phyloP scores from a whole-genome alignment of 495 filamentous ascomycete genomes.

The Hyaloscypha finlandica region DNA sequence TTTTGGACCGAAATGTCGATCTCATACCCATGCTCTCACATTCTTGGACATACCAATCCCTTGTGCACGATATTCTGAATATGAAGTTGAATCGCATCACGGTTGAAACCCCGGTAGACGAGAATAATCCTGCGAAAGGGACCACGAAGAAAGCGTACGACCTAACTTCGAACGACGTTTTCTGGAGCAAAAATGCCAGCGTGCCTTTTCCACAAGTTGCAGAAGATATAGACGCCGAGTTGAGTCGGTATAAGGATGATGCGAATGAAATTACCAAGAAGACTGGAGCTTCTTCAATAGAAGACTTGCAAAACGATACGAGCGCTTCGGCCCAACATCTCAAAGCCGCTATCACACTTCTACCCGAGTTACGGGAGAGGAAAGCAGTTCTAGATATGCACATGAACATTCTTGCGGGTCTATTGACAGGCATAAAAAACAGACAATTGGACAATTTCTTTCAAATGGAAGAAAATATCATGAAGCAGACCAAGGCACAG shows the following conservation, averaged over 20 bases:
- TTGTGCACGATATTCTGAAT: constrained; percentile 91
- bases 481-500: constrained; percentile 87
- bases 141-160: constrained; percentile 85
- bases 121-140: constrained; percentile 69
- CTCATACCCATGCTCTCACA: constrained; percentile 98
- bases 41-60: constrained; percentile 97
- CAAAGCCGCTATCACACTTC: constrained; percentile 88
- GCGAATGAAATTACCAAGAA: constrained; percentile 93
- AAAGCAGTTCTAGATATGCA: constrained; percentile 96
- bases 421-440: constrained; percentile 88
- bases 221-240: constrained; percentile 90
- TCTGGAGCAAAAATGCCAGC: constrained; percentile 94
- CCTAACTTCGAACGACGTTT: constrained; percentile 88
- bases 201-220: constrained; percentile 94
- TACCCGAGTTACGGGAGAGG: constrained; percentile 89
- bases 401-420: constrained; percentile 93
- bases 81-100: constrained; percentile 98
- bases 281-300: constrained; percentile 88
- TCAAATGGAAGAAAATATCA: constrained; percentile 91
- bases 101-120: constrained; percentile 78
- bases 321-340: constrained; percentile 89
- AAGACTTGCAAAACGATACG: constrained; percentile 89
- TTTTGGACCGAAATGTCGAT: constrained; percentile 94
- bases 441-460: constrained; percentile 95
- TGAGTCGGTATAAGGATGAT: constrained; percentile 94